Percentiles rank a stretch among this genome's conserved stretches.
Conservation (phyloP, 352 stramenopile species). For the Salisapilia sapeloensis region DNA sequence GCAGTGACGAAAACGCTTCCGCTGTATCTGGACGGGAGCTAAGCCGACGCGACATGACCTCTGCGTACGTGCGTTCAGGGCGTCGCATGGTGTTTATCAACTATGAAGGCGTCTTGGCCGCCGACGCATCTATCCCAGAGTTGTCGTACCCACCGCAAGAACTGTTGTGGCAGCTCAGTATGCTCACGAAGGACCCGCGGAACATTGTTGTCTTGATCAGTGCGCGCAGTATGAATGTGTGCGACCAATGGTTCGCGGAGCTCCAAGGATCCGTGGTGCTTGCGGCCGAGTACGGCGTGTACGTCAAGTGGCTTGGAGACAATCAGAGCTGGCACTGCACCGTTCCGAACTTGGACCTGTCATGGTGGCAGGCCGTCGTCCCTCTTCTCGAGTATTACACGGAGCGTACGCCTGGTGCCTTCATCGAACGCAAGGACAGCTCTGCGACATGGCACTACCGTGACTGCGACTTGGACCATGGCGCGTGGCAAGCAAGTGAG, state of each 20-base stretch:
- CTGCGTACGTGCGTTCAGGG: constrained; percentile 50
- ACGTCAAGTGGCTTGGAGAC: constrained; percentile 52
- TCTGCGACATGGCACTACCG: constrained; percentile 84
- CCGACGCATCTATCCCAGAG: constrained; percentile 72
- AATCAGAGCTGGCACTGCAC: constrained; percentile 58
- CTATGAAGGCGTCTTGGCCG: constrained; percentile 78
- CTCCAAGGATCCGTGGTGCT: constrained; percentile 46
- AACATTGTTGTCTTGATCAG: constrained; percentile 71
- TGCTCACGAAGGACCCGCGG: constrained; percentile 50
- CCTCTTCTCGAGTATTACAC: constrained; percentile 73
- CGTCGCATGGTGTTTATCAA: constrained; percentile 73
- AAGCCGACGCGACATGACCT: constrained; percentile 76
- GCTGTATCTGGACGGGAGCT: constrained; percentile 54
- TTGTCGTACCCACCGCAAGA: constrained; percentile 73
- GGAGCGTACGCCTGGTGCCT: constrained; percentile 62
- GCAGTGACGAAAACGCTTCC: constrained; percentile 49
- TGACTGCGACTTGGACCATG: constrained; percentile 77
- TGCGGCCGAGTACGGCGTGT: constrained; percentile 64
- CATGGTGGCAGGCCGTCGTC: constrained; percentile 63
- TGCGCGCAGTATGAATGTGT: constrained; percentile 43
- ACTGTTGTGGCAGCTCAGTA: constrained; percentile 69
- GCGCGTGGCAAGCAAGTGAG: constrained; percentile 82
- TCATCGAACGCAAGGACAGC: constrained; percentile 73
- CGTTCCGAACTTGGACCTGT: constrained; percentile 64
- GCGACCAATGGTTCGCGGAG: constrained; percentile 63